Evolutionary conservation across 371 early-diverging fungal genomes (phyloP).

Genomic region (Entomophthora muscae): DNA sequence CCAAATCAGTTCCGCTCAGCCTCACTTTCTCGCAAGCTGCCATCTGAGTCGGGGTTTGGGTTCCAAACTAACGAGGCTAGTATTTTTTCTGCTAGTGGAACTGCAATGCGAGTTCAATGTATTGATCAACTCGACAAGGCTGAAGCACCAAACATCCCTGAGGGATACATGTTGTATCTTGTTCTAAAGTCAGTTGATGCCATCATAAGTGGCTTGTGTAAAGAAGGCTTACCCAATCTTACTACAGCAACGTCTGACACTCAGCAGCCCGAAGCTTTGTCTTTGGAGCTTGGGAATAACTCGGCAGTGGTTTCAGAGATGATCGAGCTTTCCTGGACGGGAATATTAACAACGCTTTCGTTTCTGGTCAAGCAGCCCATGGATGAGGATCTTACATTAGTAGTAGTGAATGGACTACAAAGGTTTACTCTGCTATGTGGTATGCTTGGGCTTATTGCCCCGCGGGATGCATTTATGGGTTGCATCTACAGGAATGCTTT

Average conservation of each 20-base stretch:
- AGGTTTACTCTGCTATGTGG: constrained; percentile 69
- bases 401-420: constrained; percentile 47
- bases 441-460: constrained; percentile 52
- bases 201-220: constrained; percentile 42
- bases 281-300: constrained; percentile 14
- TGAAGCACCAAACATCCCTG: constrained; percentile 75
- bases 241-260: too few species aligned
- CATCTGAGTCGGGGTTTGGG: constrained; percentile 15
- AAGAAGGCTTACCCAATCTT: constrained; percentile 8
- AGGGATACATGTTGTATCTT: constrained; percentile 68
- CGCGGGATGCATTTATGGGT: constrained; percentile 72
- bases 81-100: constrained; percentile 24
- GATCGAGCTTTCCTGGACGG: constrained; percentile 66
- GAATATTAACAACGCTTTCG: constrained; percentile 60
- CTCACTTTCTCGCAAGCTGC: constrained; percentile 16
- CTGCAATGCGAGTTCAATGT: constrained; percentile 57
- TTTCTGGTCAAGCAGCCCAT: constrained; percentile 54
- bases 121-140: constrained; percentile 83
- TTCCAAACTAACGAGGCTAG: constrained; percentile 10
- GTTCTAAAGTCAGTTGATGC: constrained; percentile 44
- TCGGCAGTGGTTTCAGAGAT: constrained; percentile 25
- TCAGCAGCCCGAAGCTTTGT: constrained; percentile 6
- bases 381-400: constrained; percentile 71
- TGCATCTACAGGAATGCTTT: constrained; percentile 62
- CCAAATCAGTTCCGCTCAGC: constrained; percentile 25